Evolutionary conservation across 176 grass and related monocot genomes (phyloP).

Genomic region (Avena sativa): DNA sequence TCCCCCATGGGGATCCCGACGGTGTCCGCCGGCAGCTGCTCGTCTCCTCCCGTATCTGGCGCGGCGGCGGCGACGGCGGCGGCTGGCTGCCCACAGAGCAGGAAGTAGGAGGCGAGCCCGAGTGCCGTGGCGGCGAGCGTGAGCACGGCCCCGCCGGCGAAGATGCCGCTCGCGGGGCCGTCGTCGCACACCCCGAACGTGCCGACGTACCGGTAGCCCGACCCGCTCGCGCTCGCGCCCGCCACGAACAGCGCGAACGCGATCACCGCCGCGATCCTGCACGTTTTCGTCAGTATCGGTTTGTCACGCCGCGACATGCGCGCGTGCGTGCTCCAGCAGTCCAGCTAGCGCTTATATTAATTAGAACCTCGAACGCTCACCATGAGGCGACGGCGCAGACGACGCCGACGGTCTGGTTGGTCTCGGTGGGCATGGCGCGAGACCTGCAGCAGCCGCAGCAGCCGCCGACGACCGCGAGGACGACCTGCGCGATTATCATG

Average conservation of each 20-base stretch:
- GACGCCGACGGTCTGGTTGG: slow-evolving; percentile 16
- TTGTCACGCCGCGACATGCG: neutral
- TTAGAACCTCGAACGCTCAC: slow-evolving; percentile 9
- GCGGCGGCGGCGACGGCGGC: neutral
- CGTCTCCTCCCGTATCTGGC: no score
- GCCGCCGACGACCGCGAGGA: slow-evolving; percentile 13
- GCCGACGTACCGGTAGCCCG: neutral
- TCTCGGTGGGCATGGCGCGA: slow-evolving; percentile 10
- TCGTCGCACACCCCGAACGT: slow-evolving; percentile 5
- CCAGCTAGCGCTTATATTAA: no score
- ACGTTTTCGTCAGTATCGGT: neutral
- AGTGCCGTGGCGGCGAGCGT: slow-evolving; percentile 40
- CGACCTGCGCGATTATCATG: slow-evolving; percentile 27
- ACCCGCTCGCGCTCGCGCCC: slow-evolving; percentile 18
- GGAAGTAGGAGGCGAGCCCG: slow-evolving; percentile 30
- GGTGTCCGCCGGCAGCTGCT: no score
- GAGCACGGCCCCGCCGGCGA: slow-evolving; percentile 39
- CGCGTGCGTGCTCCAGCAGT: no score
- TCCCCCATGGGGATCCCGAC: neutral
- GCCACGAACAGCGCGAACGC: slow-evolving; percentile 14
- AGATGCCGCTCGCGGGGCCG: slow-evolving; percentile 32
- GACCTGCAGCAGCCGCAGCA: slow-evolving; percentile 49
- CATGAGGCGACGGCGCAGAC: slow-evolving; percentile 30
- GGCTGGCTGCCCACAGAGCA: neutral
- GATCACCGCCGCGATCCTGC: slow-evolving; percentile 43